Base-by-base conservation (phyloP, 2,329 filamentous ascomycete genomes). In the Cytospora leucostoma region DNA sequence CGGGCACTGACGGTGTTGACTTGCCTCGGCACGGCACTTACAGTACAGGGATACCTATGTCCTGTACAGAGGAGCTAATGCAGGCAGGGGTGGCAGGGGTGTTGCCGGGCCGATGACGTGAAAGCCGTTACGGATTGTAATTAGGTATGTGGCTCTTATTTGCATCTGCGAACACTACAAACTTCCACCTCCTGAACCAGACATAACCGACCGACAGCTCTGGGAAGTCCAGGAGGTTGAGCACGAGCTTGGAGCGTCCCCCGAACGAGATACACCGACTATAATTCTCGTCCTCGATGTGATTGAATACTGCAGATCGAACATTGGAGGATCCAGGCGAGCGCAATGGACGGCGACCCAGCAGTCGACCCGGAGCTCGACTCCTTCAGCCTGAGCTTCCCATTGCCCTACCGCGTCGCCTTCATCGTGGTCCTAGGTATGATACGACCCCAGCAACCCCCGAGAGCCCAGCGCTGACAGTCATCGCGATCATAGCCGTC, bases 401-500 rank as follows among this genome's bases (percentile, higher is more conserved):
- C 94, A 59, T 82, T 98, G 66, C 94, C 95, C 51, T 97, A 94
- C 76, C 89, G 94, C 69, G 87, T 97, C 64, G 92, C 92, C 65
- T 85, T 96, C 69, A 89, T 97, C 70, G 80, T 95, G 67, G 89
- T 96, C 59, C 80, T 96, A 67, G 94, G 93, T 96, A 81, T 67
- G 83, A 33, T 4, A 13, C 4, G 5, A 19, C 35, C 27, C 27
- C 27, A 27, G 54, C 50, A 40, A 54, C 60, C 56, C 53, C 58
- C 19, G 1, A n/a, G 40, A 32, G 10, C 21, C 4, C 38, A 19
- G 12, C 58, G 64, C 63, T 66, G 34, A 68, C 53, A 15, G 8
- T 10, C 13, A 12, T 32, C 2, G 27, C 57, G 44, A 4, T 53
- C 54, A 37, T 64, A 96, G 93, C 92, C 70, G 88, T 96, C 72